phyloP scores from a whole-genome alignment of 2,329 filamentous ascomycete species.

The Fusarium phyllophilum region DNA sequence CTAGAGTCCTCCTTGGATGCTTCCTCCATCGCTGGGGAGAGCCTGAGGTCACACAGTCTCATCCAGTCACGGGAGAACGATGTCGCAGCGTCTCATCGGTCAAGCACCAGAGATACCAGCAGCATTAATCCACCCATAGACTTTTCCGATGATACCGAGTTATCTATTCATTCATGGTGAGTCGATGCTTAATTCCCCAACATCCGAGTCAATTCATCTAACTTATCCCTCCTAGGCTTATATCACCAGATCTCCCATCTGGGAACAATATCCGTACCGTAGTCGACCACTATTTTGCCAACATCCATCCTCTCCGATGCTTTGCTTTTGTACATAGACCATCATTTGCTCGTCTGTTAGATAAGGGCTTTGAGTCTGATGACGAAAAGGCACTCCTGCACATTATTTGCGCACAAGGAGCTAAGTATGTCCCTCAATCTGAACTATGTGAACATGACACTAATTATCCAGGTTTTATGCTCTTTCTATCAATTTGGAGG shows the following conservation, averaged over 20 bases:
- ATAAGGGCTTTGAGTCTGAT: slow-evolving; percentile 50
- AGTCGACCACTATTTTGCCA: slow-evolving; percentile 53
- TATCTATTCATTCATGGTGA: slow-evolving; percentile 44
- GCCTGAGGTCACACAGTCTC: slow-evolving; percentile 39
- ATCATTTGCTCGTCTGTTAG: slow-evolving; percentile 52
- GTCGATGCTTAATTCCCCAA: not conserved
- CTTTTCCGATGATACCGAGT: slow-evolving; percentile 42
- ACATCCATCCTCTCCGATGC: slow-evolving; percentile 54
- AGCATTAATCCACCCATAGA: slow-evolving; percentile 35
- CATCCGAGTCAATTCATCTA: not conserved
- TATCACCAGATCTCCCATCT: slow-evolving; percentile 48
- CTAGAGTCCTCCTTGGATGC: slow-evolving; percentile 30
- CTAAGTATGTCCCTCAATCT: slow-evolving; percentile 45
- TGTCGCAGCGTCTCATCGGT: slow-evolving; percentile 27
- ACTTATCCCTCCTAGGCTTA: slow-evolving; percentile 43
- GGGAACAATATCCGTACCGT: slow-evolving; percentile 49
- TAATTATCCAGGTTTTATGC: slow-evolving; percentile 49
- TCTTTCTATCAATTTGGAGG: slow-evolving; percentile 45
- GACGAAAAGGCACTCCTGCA: slow-evolving; percentile 52
- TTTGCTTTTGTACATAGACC: slow-evolving; percentile 55
- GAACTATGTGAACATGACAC: not conserved
- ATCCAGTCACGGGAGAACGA: slow-evolving; percentile 42
- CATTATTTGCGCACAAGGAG: slow-evolving; percentile 52
- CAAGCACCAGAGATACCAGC: slow-evolving; percentile 37
- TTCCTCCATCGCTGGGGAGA: slow-evolving; percentile 30